Evolutionary conservation across 805 yeast genomes (phyloP), one percentile per base, ranked within the genome.

Genomic region (Candida boleticola): DNA sequence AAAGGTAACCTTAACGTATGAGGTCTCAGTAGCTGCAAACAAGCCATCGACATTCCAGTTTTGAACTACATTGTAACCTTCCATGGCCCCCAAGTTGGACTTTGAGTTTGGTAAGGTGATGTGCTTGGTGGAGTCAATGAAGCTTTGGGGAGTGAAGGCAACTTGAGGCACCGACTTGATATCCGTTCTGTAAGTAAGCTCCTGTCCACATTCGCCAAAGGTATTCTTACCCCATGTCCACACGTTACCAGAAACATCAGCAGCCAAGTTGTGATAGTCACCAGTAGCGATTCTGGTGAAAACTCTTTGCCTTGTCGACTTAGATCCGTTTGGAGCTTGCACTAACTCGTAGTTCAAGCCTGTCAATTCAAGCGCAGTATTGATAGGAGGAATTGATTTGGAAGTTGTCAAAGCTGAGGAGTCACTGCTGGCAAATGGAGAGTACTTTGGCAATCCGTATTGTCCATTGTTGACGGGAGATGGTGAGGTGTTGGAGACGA

Each of bases 191-290:
- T 80, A 80, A 18, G 76, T 69, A 37, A 85, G 82, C 5, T 80
- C 80, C 36, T 79, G 71, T 9, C 92, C 96, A 42, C 92, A 70
- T 55, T 93, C 92, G n/a, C 98, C 98, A 59, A 66, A 79, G 3
- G 78, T 71, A 59, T 92, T 92, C 44, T 78, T 77, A 19, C 99
- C 99, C 79, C 93, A 90, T 1, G 89, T 76, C 79, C 84, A 85
- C n/a, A 89, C 66, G 40, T 72, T 70, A 6, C 92, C 93, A n/a
- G 68, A 54, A 1, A 68, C 52, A 51, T 87, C 92, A n/a, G 77
- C 58, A 5, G 82, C 92, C 26, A 89, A 58, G 3, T 89, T 78
- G 62, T 89, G 95, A 58, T 70, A 71, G 37, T 73, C 71, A 7
- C 98, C 97, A 44, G 86, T 69, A 0, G 93, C 87, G 32, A 92